Evolutionary conservation across 495 filamentous ascomycete genomes (phyloP), one percentile per base, ranked within the genome.

Genomic region (Chaetomidium leptoderma): DNA sequence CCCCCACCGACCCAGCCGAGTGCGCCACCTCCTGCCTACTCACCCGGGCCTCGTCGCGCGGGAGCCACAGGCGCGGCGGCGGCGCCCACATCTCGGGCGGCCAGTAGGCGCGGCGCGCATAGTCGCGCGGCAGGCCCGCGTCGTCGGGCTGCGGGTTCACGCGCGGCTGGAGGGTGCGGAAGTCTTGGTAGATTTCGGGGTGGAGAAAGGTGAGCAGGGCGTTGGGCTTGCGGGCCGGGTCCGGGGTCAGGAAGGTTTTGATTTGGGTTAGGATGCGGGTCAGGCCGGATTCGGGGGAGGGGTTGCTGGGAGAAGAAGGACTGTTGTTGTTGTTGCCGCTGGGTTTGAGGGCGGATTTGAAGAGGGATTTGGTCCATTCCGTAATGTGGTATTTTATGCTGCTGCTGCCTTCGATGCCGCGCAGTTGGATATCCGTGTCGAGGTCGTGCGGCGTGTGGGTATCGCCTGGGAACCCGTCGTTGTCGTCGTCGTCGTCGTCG

Each of bases 1-100:
- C 88, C 27, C 83, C 74, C 8, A 84, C 82, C 8, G 69, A 66
- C 1, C 74, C 67, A 57, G 74, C 70, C 5, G 80, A 86, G 47
- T 86, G 78, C 43, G 79, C 66, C 37, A 88, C 70, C 66, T 90
- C 88, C 60, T 84, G 79, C 30, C 69, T 67, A 56, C 80, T 83
- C 19, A 89, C 81, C 3, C 85, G 82, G 63, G 81, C 84, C 2
- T 80, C 73, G 67, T 91, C 88, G 19, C 75, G 74, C 0, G 86
- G 85, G 6, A 91, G 81, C 88, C 88, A 91, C 8, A 91, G 71
- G 40, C 76, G 72, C 6, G 86, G 86, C 0, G 81, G 75, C 0
- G 72, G 72, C 11, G 73, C 70, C 51, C 78, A 83, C 60, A 91
- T 79, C 39, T 85, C 85, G 0, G 87, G 87, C 61, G 89, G 81